Percentiles rank a stretch among this genome's conserved stretches.
phyloP scores from a whole-genome alignment of 1,284 basidiomycete species.

The Apiotrichum gracile region DNA sequence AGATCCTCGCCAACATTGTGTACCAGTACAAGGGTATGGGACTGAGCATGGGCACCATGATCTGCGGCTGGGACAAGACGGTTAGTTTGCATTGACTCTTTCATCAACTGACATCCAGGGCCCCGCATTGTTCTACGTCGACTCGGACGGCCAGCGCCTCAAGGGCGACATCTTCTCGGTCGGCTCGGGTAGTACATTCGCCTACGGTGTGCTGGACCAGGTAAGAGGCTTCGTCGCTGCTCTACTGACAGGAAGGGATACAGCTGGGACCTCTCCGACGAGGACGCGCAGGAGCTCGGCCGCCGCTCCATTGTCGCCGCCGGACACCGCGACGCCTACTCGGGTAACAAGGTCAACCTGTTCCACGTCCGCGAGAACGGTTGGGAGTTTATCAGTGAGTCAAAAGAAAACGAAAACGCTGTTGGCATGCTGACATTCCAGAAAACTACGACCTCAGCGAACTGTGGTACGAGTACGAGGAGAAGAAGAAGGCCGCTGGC shows the following conservation, averaged over 20 bases:
- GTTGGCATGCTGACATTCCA: constrained; percentile 5
- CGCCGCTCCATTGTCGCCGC: constrained; percentile 94
- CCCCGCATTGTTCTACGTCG: constrained; percentile 96
- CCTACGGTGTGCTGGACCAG: constrained; percentile 97
- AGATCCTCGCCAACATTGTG: constrained; percentile 94
- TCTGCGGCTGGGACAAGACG: constrained; percentile 99
- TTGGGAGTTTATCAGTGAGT: constrained; percentile 83
- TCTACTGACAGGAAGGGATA: constrained; percentile 56
- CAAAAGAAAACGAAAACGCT: neutral
- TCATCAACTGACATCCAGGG: constrained; percentile 54
- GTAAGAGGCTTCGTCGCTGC: constrained; percentile 17
- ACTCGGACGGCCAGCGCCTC: constrained; percentile 90
- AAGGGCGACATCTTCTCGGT: constrained; percentile 98
- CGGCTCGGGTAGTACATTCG: constrained; percentile 95
- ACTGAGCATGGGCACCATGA: constrained; percentile 99
- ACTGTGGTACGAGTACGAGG: constrained; percentile 48
- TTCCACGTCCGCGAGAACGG: constrained; percentile 93
- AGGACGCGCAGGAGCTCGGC: constrained; percentile 91
- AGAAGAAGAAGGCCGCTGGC: constrained; percentile 40
- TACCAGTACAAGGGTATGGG: constrained; percentile 99
- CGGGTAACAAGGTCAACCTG: constrained; percentile 92
- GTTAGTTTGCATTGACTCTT: constrained; percentile 49
- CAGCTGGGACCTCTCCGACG: constrained; percentile 86
- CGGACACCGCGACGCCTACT: constrained; percentile 95
- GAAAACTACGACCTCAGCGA: constrained; percentile 49